These are phyloP conservation scores for Salpingoeca rosetta DNA, from an alignment of 78 protist genomes.

Conservation along the genomic window DNA sequence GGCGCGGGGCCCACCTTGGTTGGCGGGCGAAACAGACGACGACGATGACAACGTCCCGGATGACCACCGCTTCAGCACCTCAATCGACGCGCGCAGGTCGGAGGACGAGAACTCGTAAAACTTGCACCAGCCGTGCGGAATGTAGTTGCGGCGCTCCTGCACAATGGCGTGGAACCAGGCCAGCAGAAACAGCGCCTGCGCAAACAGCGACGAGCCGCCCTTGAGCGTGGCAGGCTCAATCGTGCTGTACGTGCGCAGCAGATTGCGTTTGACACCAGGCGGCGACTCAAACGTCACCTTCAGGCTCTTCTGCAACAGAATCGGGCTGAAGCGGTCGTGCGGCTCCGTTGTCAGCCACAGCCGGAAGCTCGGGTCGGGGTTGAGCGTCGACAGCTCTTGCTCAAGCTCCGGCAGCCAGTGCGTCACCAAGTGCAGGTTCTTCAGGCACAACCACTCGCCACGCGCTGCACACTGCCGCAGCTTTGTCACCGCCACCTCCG, in stretches of 20 bases:
- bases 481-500: conserved; percentile 23
- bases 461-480: conserved; percentile 22
- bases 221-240: conserved; percentile 11
- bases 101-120: conserved; percentile 69
- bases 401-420: conserved; percentile 67
- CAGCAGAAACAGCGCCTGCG: conserved; percentile 38
- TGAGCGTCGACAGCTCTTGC: conserved; percentile 30
- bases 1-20: not conserved
- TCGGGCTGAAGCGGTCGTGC: conserved; percentile 45
- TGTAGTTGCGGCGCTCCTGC: conserved; percentile 75
- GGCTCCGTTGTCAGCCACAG: conserved; percentile 78
- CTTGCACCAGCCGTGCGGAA: conserved; percentile 79
- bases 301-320: conserved; percentile 33
- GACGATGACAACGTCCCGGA: too few species aligned
- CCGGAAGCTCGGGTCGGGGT: conserved; percentile 50
- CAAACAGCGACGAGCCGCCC: not conserved
- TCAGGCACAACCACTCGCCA: conserved; percentile 67
- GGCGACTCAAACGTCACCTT: conserved; percentile 82
- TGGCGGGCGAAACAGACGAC: too few species aligned
- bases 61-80: conserved; percentile 23
- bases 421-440: conserved; percentile 75
- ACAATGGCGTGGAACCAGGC: conserved; percentile 76
- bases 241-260: conserved; percentile 49
- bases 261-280: conserved; percentile 66
- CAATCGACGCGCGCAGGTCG: conserved; percentile 59